phyloP scores from a whole-genome alignment of 75 land plant genomes.

The Pinus tabuliformis region DNA sequence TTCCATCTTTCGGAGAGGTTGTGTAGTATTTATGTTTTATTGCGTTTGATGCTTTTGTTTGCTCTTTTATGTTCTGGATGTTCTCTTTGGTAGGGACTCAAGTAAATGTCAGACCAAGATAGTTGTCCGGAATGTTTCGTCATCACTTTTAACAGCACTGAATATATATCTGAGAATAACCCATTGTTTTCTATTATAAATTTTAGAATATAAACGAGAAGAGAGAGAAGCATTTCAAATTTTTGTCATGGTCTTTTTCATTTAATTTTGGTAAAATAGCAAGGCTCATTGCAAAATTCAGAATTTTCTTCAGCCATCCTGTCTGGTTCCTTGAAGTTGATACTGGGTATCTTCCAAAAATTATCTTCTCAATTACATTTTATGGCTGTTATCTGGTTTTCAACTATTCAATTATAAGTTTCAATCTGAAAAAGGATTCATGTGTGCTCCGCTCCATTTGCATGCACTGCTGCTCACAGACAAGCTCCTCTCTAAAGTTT shows the following conservation, averaged over 20 bases:
- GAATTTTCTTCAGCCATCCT: neutral
- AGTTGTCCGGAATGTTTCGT: neutral
- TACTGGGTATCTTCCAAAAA: neutral
- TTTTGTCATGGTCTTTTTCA: neutral
- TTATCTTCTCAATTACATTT: neutral
- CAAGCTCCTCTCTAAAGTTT: conserved; percentile 50
- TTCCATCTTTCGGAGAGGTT: neutral
- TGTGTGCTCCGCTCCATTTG: neutral
- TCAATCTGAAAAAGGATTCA: neutral
- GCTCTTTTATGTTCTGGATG: neutral
- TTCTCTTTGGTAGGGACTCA: neutral
- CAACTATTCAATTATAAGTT: neutral
- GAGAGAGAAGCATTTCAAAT: neutral
- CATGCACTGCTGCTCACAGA: conserved; percentile 19
- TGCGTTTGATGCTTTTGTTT: neutral
- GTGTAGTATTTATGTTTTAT: too few species aligned
- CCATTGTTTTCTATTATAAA: neutral
- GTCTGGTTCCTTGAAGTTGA: neutral
- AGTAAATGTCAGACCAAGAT: neutral
- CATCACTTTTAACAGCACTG: neutral
- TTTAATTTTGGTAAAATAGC: neutral
- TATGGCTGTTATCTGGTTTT: neutral
- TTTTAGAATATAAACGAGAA: neutral
- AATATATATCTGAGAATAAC: neutral
- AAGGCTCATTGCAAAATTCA: neutral